Conservation (phyloP, 192 early-diverging fungal genomes). For the Backusella parvicylindrica region DNA sequence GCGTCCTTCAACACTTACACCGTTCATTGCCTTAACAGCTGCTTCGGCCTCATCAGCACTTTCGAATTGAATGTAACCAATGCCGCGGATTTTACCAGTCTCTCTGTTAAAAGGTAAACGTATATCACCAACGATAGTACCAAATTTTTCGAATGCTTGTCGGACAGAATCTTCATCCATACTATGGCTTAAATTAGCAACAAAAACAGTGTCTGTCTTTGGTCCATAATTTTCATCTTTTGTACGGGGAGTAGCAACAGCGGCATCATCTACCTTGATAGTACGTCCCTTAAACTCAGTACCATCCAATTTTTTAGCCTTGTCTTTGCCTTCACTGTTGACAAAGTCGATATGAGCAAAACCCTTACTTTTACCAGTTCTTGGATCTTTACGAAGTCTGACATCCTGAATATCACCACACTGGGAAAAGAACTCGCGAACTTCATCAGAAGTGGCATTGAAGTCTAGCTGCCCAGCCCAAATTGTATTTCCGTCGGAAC, state of each 20-base stretch:
- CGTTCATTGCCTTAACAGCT: constrained; percentile 78
- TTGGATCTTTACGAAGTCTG: constrained; percentile 56
- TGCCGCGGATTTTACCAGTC: constrained; percentile 73
- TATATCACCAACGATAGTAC: constrained; percentile 55
- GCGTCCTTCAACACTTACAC: constrained; percentile 75
- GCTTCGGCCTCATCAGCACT: constrained; percentile 61
- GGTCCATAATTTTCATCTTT: constrained; percentile 28
- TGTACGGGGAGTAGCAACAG: constrained; percentile 34
- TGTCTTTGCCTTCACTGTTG: constrained; percentile 55
- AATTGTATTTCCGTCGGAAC: constrained; percentile 42
- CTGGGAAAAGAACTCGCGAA: constrained; percentile 59
- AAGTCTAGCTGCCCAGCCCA: constrained; percentile 76
- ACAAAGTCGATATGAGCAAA: constrained; percentile 92
- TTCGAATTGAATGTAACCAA: constrained; percentile 90
- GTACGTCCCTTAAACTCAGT: constrained; percentile 80
- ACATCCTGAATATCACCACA: constrained; percentile 70
- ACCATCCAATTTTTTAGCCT: constrained; percentile 64
- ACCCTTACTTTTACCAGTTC: constrained; percentile 72
- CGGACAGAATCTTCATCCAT: constrained; percentile 54
- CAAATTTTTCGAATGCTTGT: constrained; percentile 54
- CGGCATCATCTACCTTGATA: constrained; percentile 77
- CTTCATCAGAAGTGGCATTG: constrained; percentile 62
- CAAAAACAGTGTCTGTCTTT: constrained; percentile 70
- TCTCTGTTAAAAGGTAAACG: constrained; percentile 77
- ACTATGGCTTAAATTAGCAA: constrained; percentile 75